Conservation (phyloP, 768 basidiomycete species). For the Psilocybe azurescens region DNA sequence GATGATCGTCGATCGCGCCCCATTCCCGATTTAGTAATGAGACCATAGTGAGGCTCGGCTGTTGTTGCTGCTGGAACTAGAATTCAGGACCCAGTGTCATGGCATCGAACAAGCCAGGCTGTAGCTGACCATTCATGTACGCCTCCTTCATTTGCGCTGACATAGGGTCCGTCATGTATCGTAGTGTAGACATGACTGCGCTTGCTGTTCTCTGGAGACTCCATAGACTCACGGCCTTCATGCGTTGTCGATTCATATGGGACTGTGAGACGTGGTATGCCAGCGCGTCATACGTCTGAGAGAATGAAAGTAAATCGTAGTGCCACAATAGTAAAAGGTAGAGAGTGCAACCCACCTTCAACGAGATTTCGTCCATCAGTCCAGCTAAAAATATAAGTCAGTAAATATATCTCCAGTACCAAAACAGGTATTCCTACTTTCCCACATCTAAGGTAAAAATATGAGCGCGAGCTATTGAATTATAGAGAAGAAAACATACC, state of each 20-base stretch:
- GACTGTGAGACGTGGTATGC: constrained; percentile 94
- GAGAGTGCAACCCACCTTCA: constrained; percentile 59
- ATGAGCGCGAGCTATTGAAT: constrained; percentile 18
- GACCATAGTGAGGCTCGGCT: neutral
- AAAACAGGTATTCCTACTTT: constrained; percentile 63
- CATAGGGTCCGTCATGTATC: constrained; percentile 77
- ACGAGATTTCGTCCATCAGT: constrained; percentile 87
- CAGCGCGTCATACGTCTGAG: constrained; percentile 85
- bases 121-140: constrained; percentile 40
- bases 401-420: constrained; percentile 7
- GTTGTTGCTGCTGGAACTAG: constrained; percentile 9
- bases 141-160: constrained; percentile 50
- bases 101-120: constrained; percentile 24
- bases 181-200: constrained; percentile 80
- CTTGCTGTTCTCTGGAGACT: constrained; percentile 92
- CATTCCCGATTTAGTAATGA: constrained; percentile 5
- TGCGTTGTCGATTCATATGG: constrained; percentile 82
- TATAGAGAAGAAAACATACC: constrained; percentile 47
- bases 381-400: constrained; percentile 62
- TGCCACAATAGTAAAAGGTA: neutral
- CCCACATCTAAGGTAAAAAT: constrained; percentile 73
- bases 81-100: constrained; percentile 26
- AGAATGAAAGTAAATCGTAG: constrained; percentile 13
- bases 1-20: constrained; percentile 19
- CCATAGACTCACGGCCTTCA: constrained; percentile 93